Evolutionary conservation across 495 filamentous ascomycete species (phyloP).

Genomic region (Thermothielavioides terrestris): DNA sequence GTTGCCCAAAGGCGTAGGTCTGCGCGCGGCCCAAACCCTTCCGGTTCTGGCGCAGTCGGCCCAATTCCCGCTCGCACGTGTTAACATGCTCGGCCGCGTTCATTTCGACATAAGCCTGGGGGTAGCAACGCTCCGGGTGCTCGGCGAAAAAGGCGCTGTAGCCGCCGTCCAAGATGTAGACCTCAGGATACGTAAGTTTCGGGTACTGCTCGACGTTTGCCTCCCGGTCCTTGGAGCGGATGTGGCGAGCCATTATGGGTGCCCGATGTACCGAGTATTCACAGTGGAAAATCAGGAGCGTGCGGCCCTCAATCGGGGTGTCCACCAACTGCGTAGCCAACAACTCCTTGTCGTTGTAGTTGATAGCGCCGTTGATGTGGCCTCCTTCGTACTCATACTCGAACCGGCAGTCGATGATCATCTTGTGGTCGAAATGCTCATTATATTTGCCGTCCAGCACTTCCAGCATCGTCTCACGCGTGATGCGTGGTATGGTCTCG

Average conservation of each 20-base stretch:
- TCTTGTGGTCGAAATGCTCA: conserved; percentile 60
- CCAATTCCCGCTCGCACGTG: conserved; percentile 89
- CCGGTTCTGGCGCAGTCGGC: conserved; percentile 68
- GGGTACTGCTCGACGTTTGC: conserved; percentile 79
- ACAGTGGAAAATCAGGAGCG: conserved; percentile 88
- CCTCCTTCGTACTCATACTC: conserved; percentile 98
- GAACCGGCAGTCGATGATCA: conserved; percentile 93
- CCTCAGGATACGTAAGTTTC: conserved; percentile 79
- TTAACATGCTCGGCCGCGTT: conserved; percentile 75
- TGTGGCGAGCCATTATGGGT: conserved; percentile 88
- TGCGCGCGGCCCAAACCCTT: conserved; percentile 78
- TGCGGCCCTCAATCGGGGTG: conserved; percentile 52
- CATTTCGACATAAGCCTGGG: conserved; percentile 96
- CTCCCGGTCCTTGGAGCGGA: conserved; percentile 78
- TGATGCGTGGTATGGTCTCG: conserved; percentile 80
- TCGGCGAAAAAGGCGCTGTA: conserved; percentile 86
- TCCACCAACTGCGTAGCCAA: conserved; percentile 72
- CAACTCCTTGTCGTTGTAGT: conserved; percentile 90
- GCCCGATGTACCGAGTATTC: conserved; percentile 97
- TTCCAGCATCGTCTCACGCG: conserved; percentile 64
- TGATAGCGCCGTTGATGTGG: conserved; percentile 85
- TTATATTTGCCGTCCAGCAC: conserved; percentile 82
- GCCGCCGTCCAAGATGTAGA: conserved; percentile 94
- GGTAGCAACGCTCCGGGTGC: conserved; percentile 71
- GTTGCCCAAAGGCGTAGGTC: conserved; percentile 85